Evolutionary conservation across 345 rosid species (phyloP), one percentile per base, ranked within the genome.

Genomic region (Triadica sebifera): DNA sequence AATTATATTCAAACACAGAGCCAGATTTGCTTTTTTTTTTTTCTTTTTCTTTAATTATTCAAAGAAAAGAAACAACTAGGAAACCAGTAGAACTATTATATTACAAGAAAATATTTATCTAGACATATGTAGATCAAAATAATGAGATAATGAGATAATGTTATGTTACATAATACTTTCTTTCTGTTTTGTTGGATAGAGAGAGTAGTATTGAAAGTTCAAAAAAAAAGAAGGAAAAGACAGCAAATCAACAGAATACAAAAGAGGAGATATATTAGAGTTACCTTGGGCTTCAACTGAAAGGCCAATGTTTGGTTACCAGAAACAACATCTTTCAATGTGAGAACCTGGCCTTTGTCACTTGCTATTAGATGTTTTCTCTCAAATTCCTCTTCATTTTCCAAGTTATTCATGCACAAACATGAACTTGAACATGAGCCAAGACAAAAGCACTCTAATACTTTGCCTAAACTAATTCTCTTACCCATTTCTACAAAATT

Each of bases 271-370:
- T 29, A n/a, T 22, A 12, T 1, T 5, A 12, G 45, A 65, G 64
- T 9, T 76, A 90, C 98, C 94, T 92, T 89, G 60, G 97, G 98
- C 84, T 92, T 90, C 70, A 94, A 81, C 52, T 90, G 98, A 81
- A 87, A 91, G 59, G 96, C 94, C 75, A 94, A 76, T 62, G 96
- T 92, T 78, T 89, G 93, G 34, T 84, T 85, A 71, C 62, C 76
- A 65, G 89, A 74, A 69, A 94, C 88, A 61, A 86, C 84, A 77
- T 94, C 97, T 80, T 86, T 94, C 75, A 90, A 70, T 75, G 81
- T 89, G 79, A 83, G 61, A 65, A 83, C 25, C 52, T 80, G 47
- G 4, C 13, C 19, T 46, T 82, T 81, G 52, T 86, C 83, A 58
- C 75, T 59, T 5, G 72, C 47, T 41, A 93, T 71, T 46, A 91